Percentiles rank a stretch among this genome's conserved stretches.
phyloP scores from a whole-genome alignment of 2,329 filamentous ascomycete species.

The Botrytis byssoidea region DNA sequence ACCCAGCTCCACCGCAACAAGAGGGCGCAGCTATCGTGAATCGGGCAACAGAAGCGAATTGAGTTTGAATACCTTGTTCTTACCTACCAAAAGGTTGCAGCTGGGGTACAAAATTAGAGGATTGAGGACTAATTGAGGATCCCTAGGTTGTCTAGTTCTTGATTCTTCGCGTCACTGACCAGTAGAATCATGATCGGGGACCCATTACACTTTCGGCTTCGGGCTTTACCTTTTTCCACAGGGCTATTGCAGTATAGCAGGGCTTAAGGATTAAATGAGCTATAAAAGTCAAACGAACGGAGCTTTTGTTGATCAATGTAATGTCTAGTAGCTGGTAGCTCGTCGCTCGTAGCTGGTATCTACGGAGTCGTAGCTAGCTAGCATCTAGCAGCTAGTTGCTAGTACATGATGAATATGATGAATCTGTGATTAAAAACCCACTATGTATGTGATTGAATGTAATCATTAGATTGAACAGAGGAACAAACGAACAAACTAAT shows the following conservation, averaged over 20 bases:
- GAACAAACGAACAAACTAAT: not conserved
- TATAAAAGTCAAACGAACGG: not conserved
- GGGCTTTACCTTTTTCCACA: not conserved
- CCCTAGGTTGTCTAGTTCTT: no score
- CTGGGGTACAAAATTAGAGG: no score
- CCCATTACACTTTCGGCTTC: conserved; percentile 6
- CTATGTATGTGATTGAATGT: not conserved
- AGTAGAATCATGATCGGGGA: not conserved
- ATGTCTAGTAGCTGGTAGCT: not conserved
- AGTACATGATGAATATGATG: not conserved
- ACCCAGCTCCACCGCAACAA: no score
- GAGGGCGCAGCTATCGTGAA: not conserved
- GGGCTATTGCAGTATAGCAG: not conserved
- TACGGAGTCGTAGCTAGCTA: no score
- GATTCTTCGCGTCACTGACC: not conserved
- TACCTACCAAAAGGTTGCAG: no score
- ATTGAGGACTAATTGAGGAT: no score
- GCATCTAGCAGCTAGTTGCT: no score
- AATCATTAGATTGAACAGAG: not conserved
- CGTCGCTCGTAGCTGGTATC: no score
- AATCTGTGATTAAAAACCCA: not conserved
- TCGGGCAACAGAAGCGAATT: not conserved
- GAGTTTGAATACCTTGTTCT: not conserved
- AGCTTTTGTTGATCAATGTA: not conserved
- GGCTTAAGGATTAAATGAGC: not conserved